Conservation (phyloP, 495 filamentous ascomycete genomes). For the Aspergillus haitiensis region DNA sequence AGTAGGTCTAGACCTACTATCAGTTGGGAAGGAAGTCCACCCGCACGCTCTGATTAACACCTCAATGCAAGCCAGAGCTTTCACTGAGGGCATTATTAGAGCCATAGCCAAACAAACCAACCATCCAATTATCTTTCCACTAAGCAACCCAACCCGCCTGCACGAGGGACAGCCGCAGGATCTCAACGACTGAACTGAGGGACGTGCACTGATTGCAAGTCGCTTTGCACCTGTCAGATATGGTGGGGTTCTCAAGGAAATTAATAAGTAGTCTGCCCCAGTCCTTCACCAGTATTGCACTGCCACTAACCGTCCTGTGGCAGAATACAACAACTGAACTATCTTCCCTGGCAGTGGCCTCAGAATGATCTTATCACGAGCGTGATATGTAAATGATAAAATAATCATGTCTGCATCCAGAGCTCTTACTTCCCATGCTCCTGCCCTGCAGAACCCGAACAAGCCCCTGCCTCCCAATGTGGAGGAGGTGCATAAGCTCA, state of each 20-base stretch:
- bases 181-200: conserved; percentile 74
- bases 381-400: conserved; percentile 63
- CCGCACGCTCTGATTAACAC: conserved; percentile 84
- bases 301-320: conserved; percentile 31
- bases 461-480: conserved; percentile 73
- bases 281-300: too few species aligned
- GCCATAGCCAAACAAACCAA: conserved; percentile 80
- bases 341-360: conserved; percentile 85
- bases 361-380: conserved; percentile 69
- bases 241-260: conserved; percentile 61
- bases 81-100: conserved; percentile 69
- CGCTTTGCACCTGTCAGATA: conserved; percentile 79
- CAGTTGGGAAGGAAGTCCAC: conserved; percentile 68
- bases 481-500: conserved; percentile 69
- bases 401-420: conserved; percentile 81
- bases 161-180: conserved; percentile 81
- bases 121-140: conserved; percentile 77
- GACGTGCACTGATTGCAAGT: conserved; percentile 76
- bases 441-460: conserved; percentile 60
- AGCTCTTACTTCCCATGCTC: conserved; percentile 68
- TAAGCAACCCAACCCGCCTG: conserved; percentile 84
- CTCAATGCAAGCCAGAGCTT: conserved; percentile 74
- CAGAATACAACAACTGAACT: conserved; percentile 91
- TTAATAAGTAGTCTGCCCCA: conserved; percentile 44
- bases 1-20: conserved; percentile 57